Evolutionary conservation across 2,329 filamentous ascomycete species (phyloP).

Genomic region (Colletotrichum sp.): DNA sequence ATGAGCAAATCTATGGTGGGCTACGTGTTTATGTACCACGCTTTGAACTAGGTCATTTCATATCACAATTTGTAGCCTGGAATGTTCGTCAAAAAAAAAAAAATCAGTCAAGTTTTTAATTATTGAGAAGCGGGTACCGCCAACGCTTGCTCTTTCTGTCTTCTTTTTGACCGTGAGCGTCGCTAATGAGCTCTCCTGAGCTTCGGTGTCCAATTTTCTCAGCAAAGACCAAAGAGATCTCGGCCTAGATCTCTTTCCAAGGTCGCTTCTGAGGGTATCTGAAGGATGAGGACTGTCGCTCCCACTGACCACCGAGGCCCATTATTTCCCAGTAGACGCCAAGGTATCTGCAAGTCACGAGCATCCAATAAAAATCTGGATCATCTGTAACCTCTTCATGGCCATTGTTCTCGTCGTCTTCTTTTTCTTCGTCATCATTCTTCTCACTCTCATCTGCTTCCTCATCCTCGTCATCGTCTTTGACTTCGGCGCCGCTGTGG

Average conservation of each 20-base stretch:
- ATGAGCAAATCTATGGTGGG: background rate
- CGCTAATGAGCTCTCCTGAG: background rate
- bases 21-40: background rate
- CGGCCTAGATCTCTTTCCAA: background rate
- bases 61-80: background rate
- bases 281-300: background rate
- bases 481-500: background rate
- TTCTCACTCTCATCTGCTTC: background rate
- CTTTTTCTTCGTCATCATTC: background rate
- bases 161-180: background rate
- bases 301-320: background rate
- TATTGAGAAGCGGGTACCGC: background rate
- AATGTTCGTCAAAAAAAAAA: background rate
- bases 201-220: background rate
- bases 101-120: background rate
- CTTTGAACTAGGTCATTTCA: background rate
- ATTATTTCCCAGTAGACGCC: background rate
- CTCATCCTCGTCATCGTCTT: background rate
- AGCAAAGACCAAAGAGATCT: background rate
- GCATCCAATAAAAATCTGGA: background rate
- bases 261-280: background rate
- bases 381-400: background rate
- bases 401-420: background rate
- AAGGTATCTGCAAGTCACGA: background rate
- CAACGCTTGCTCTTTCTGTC: accelerated